A percentile compares a stretch with the other conserved stretches of the same genome.
Evolutionary conservation across 768 basidiomycete species (phyloP).

Genomic region (Termitomyces sp.): DNA sequence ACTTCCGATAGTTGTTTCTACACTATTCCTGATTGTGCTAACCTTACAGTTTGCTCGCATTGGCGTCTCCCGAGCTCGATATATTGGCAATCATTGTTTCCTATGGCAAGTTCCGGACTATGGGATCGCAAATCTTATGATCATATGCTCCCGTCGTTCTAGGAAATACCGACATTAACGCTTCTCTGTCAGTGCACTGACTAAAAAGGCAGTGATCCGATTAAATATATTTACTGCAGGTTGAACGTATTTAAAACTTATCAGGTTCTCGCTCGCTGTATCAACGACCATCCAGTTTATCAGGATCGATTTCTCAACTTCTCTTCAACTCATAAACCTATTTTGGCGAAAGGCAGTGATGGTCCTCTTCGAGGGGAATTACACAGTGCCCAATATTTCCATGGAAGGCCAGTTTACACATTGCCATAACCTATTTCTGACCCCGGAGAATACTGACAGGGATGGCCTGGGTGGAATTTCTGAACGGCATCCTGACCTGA

Average conservation of each 20-base stretch:
- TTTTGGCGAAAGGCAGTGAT: slow-evolving; percentile 58
- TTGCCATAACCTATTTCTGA: not conserved
- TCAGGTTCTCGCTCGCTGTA: slow-evolving; percentile 54
- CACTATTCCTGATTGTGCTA: not conserved
- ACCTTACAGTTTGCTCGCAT: slow-evolving; percentile 55
- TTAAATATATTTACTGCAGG: slow-evolving; percentile 28
- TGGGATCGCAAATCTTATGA: not conserved
- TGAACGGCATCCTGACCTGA: slow-evolving; percentile 60
- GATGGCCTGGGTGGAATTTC: slow-evolving; percentile 65
- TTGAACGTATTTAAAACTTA: slow-evolving; percentile 74
- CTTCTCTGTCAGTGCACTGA: slow-evolving; percentile 47
- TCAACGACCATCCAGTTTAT: slow-evolving; percentile 49
- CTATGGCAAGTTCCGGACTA: slow-evolving; percentile 47
- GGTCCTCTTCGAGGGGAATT: slow-evolving; percentile 66
- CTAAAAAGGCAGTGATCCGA: not conserved
- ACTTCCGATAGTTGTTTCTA: not conserved
- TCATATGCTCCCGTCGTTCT: not conserved
- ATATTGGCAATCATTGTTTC: slow-evolving; percentile 72
- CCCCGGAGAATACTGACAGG: slow-evolving; percentile 26
- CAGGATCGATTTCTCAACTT: slow-evolving; percentile 58
- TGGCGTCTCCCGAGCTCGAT: slow-evolving; percentile 79
- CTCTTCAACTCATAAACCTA: slow-evolving; percentile 40
- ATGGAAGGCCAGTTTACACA: slow-evolving; percentile 51
- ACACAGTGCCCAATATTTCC: slow-evolving; percentile 81
- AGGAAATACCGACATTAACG: slow-evolving; percentile 70